These are phyloP conservation scores for Ilyonectria sp. DNA, from an alignment of 2,329 filamentous ascomycete species.

Conservation along the genomic window DNA sequence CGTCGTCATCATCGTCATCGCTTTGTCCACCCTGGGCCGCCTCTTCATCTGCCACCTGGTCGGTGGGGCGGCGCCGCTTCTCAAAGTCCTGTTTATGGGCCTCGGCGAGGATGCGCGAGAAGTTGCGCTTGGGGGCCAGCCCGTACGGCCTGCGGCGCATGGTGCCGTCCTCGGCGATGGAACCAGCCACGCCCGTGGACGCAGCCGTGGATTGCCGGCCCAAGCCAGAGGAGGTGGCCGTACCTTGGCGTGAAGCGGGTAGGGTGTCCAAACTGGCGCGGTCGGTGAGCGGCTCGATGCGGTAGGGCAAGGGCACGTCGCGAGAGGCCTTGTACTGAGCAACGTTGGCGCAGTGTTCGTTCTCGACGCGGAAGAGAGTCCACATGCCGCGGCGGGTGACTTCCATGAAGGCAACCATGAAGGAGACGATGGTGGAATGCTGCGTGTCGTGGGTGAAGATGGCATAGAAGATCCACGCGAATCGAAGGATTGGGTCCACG, in stretches of 20 bases:
- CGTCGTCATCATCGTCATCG: conserved; percentile 56
- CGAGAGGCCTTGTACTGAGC: conserved; percentile 89
- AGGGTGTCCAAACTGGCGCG: conserved; percentile 55
- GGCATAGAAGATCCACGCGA: conserved; percentile 95
- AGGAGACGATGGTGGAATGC: conserved; percentile 87
- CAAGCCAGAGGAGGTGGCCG: conserved; percentile 26
- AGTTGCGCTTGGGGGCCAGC: conserved; percentile 45
- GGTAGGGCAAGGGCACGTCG: conserved; percentile 89
- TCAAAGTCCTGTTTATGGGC: conserved; percentile 95
- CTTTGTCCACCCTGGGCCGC: conserved; percentile 49
- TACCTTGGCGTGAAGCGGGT: conserved; percentile 29
- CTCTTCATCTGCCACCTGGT: conserved; percentile 43
- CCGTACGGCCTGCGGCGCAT: conserved; percentile 54
- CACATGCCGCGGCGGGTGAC: conserved; percentile 90
- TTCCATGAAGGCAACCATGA: conserved; percentile 84
- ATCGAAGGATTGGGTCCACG: conserved; percentile 87
- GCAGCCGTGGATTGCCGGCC: conserved; percentile 25
- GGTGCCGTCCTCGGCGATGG: conserved; percentile 41
- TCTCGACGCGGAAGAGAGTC: conserved; percentile 95
- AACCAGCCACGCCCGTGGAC: conserved; percentile 38
- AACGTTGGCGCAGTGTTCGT: conserved; percentile 96
- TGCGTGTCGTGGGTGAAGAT: conserved; percentile 86
- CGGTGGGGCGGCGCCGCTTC: conserved; percentile 72
- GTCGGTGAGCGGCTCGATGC: conserved; percentile 66
- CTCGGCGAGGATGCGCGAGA: conserved; percentile 79